Conservation (phyloP, 192 early-diverging fungal genomes). For the Podila horticola region DNA sequence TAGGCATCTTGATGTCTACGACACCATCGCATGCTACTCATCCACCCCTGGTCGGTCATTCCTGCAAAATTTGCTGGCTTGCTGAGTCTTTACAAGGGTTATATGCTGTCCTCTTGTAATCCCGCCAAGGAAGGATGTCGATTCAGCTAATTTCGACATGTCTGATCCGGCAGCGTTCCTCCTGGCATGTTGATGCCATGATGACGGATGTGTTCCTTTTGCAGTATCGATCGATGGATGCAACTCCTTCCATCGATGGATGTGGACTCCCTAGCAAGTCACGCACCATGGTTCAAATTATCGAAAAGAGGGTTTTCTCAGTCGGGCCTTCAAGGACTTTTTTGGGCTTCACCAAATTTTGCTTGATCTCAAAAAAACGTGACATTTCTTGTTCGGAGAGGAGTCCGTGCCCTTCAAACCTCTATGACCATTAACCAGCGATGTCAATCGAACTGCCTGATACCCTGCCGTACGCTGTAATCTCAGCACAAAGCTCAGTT, state of each 20-base stretch:
- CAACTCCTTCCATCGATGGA: background rate
- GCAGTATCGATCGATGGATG: background rate
- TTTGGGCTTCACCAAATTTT: background rate
- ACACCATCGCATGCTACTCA: too few species aligned
- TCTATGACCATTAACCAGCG: too few species aligned
- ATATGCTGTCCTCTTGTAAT: background rate
- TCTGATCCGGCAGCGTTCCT: background rate
- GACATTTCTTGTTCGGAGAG: background rate
- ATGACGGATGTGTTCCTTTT: background rate
- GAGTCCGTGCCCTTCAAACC: too few species aligned
- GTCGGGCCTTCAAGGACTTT: background rate
- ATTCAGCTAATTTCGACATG: too few species aligned
- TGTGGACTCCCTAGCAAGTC: background rate
- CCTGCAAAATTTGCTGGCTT: too few species aligned
- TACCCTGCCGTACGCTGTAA: too few species aligned
- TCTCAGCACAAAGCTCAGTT: too few species aligned
- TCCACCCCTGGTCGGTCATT: too few species aligned
- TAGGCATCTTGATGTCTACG: too few species aligned
- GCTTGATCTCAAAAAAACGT: background rate
- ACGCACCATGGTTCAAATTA: conserved; percentile 6
- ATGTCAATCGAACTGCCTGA: too few species aligned
- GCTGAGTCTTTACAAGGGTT: too few species aligned
- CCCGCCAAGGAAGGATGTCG: background rate
- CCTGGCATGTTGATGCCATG: background rate
- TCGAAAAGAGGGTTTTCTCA: conserved; percentile 3